Conservation (phyloP, 257 asterid species). For the Prunella vulgaris region DNA sequence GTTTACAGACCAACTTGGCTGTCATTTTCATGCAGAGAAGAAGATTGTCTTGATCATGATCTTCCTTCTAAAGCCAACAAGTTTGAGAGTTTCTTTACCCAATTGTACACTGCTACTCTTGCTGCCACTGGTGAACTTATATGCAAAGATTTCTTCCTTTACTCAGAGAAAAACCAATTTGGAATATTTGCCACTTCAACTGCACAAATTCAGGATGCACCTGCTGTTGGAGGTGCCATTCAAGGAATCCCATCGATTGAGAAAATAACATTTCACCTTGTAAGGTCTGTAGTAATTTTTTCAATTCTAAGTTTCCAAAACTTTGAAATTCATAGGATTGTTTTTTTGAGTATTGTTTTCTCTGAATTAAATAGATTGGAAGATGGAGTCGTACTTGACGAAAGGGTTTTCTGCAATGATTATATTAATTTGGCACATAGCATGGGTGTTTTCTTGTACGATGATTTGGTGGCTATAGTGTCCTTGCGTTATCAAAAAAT, state of each 20-base stretch:
- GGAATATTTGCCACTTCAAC: constrained; percentile 96
- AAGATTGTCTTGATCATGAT: constrained; percentile 51
- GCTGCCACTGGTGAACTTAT: constrained; percentile 84
- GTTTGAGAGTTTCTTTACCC: constrained; percentile 88
- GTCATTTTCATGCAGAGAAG: constrained; percentile 73
- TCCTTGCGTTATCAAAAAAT: constrained; percentile 92
- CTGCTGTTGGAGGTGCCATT: constrained; percentile 85
- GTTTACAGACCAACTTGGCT: constrained; percentile 95
- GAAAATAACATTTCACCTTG: constrained; percentile 85
- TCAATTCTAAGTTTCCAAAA: constrained; percentile 7
- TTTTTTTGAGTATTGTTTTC: constrained; percentile 7
- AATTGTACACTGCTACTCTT: constrained; percentile 62
- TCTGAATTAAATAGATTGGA: constrained; percentile 54
- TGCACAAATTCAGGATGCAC: constrained; percentile 77
- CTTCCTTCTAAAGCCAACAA: constrained; percentile 82
- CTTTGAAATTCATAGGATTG: not conserved
- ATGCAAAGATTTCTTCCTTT: constrained; percentile 94
- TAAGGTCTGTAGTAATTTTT: constrained; percentile 54
- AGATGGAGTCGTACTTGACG: constrained; percentile 83
- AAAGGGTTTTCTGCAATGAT: constrained; percentile 82
- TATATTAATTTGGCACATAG: constrained; percentile 83
- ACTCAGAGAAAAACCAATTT: constrained; percentile 58
- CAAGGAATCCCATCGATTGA: constrained; percentile 88
- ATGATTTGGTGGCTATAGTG: constrained; percentile 88
- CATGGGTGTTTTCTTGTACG: constrained; percentile 90